These are phyloP conservation scores for Mucor plumbeus DNA, from an alignment of 371 early-diverging fungal genomes.

Conservation along the genomic window DNA sequence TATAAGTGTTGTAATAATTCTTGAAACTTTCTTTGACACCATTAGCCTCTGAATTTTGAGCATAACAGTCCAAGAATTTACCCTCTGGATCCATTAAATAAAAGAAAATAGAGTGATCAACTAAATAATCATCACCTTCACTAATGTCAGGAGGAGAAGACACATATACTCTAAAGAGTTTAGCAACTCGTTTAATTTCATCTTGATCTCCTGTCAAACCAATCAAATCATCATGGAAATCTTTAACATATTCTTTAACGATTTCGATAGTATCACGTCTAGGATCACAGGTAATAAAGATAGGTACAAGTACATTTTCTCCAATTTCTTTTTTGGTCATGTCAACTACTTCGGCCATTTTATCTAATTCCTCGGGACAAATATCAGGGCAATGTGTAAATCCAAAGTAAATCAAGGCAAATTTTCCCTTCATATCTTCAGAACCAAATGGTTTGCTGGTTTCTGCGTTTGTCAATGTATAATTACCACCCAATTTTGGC, in stretches of 20 bases:
- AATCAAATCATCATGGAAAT: constrained; percentile 92
- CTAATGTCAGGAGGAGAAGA: constrained; percentile 84
- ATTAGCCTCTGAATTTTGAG: constrained; percentile 73
- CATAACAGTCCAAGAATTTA: constrained; percentile 89
- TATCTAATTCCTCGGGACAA: constrained; percentile 98
- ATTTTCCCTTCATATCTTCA: constrained; percentile 74
- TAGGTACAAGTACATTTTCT: constrained; percentile 74
- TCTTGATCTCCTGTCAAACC: constrained; percentile 92
- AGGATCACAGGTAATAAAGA: constrained; percentile 97
- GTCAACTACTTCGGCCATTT: constrained; percentile 93
- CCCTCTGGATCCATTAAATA: constrained; percentile 96
- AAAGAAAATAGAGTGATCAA: constrained; percentile 98
- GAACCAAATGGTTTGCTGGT: constrained; percentile 41
- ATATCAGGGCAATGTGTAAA: constrained; percentile 99
- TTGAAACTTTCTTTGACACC: constrained; percentile 66
- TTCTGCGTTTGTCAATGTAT: constrained; percentile 81
- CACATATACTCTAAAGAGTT: constrained; percentile 94
- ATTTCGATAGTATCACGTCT: constrained; percentile 88
- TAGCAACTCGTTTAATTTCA: constrained; percentile 84
- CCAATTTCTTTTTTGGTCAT: constrained; percentile 65
- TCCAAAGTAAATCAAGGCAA: constrained; percentile 94
- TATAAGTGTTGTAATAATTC: constrained; percentile 56
- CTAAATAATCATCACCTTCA: constrained; percentile 92
- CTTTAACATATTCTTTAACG: constrained; percentile 87
- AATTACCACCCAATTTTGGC: constrained; percentile 95